These are phyloP conservation scores for Chytriomyces sp. DNA, from an alignment of 192 early-diverging fungal genomes.

Conservation along the genomic window DNA sequence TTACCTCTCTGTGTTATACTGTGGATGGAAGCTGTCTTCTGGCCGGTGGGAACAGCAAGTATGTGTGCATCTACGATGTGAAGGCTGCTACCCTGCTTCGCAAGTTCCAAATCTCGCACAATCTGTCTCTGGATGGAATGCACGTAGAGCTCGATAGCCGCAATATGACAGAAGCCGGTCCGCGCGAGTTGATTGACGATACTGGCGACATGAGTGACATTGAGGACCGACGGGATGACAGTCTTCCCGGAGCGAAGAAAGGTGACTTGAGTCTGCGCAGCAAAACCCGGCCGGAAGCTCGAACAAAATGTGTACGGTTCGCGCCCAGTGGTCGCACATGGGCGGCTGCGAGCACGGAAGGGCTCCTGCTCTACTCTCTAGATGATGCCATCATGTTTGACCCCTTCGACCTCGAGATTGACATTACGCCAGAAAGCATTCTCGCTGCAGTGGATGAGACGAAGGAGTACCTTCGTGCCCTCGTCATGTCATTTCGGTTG, in stretches of 20 bases:
- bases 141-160: constrained; percentile 85
- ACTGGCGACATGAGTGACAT: constrained; percentile 79
- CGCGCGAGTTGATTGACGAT: constrained; percentile 80
- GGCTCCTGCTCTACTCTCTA: constrained; percentile 91
- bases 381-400: constrained; percentile 94
- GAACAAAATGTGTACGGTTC: constrained; percentile 85
- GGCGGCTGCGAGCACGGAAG: constrained; percentile 96
- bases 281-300: constrained; percentile 67
- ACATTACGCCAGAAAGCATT: constrained; percentile 90
- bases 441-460: constrained; percentile 65
- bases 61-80: constrained; percentile 94
- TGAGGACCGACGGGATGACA: constrained; percentile 79
- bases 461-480: constrained; percentile 80
- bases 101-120: constrained; percentile 90
- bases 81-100: constrained; percentile 72
- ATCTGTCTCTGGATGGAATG: constrained; percentile 92
- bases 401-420: constrained; percentile 96
- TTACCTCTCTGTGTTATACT: constrained; percentile 92
- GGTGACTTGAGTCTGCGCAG: constrained; percentile 85
- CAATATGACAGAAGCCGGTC: constrained; percentile 94
- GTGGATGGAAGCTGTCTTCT: constrained; percentile 91
- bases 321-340: constrained; percentile 93
- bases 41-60: constrained; percentile 93
- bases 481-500: constrained; percentile 92
- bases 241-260: constrained; percentile 83